A percentile compares a stretch with the other conserved stretches of the same genome.
Evolutionary conservation across 2,329 filamentous ascomycete species (phyloP).

Genomic region (Orbilia ellipsospora): DNA sequence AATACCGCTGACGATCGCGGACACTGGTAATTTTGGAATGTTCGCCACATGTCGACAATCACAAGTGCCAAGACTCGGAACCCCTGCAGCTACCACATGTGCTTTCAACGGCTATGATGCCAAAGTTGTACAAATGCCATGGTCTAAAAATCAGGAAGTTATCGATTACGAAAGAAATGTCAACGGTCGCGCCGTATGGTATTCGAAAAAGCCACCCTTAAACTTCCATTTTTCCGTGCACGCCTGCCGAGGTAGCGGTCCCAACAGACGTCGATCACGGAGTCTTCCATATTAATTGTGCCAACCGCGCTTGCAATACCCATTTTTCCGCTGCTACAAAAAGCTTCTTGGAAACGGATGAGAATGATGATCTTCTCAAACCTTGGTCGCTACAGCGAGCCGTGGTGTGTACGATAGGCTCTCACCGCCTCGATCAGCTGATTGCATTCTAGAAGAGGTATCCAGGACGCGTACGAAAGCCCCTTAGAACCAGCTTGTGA

Average conservation of each 20-base stretch:
- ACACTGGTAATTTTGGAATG: slow-evolving; percentile 22
- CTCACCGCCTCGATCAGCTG: slow-evolving; percentile 1
- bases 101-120: neutral
- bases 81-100: no score
- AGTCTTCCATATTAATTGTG: slow-evolving; percentile 12
- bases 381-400: slow-evolving; percentile 10
- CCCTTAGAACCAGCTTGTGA: no score
- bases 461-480: no score
- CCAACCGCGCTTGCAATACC: neutral
- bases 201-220: neutral
- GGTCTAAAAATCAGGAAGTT: neutral
- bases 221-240: slow-evolving; percentile 9
- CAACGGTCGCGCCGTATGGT: no score
- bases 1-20: slow-evolving; percentile 18
- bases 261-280: slow-evolving; percentile 23
- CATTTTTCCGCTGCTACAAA: slow-evolving; percentile 1
- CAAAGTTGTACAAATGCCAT: neutral
- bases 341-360: neutral
- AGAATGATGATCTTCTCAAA: slow-evolving; percentile 14
- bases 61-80: no score
- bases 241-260: neutral
- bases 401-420: slow-evolving; percentile 20
- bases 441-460: neutral
- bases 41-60: slow-evolving; percentile 14
- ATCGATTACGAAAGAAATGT: slow-evolving; percentile 13